Evolutionary conservation across 1,284 basidiomycete species (phyloP), one percentile per base, ranked within the genome.

Genomic region (Boletus hoseneyae): DNA sequence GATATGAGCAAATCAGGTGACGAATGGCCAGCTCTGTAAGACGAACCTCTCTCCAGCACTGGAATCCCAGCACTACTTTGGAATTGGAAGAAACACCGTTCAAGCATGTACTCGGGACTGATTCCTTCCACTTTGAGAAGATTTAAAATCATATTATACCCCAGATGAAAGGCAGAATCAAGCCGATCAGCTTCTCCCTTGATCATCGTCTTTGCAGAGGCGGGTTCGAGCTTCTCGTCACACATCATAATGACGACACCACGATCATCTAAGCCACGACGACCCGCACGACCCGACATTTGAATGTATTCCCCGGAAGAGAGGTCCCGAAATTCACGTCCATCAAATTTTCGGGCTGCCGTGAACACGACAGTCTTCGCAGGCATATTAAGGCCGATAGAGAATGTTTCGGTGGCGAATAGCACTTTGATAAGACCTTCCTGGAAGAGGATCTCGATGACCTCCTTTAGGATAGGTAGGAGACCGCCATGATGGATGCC

Each of bases 171-270:
- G 4, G 97, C 97, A 16, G 95, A 98, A 70, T 99, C 94, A 53
- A 99, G 76, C 35, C 96, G 80, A 70, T 99, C 97, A 6, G 97
- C 95, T 73, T 97, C 91, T 45, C 97, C 97, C 71, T 98, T 98
- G 69, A 99, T 91, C 97, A 99, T 99, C 48, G 79, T 82, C 76
- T 97, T 99, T 41, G 97, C 96, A 0, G 87, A 82, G 3, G 82
- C 70, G 0, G 97, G 95, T 64, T 99, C 97, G 45, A 99, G 78
- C 73, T 97, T 97, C 73, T 97, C 94, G 70, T 99, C 96, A 67
- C 90, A 93, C 97, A 99, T 99, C 93, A 99, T 93, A 64, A 99
- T 98, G 56, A 99, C 97, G 49, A 99, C 94, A 55, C 97, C 97
- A n/a, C 97, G 85, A 58, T 98, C 96, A 67, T 99, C 97, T 50